Conservation (phyloP, 1,284 basidiomycete genomes). For the Leccinum angustisporum region DNA sequence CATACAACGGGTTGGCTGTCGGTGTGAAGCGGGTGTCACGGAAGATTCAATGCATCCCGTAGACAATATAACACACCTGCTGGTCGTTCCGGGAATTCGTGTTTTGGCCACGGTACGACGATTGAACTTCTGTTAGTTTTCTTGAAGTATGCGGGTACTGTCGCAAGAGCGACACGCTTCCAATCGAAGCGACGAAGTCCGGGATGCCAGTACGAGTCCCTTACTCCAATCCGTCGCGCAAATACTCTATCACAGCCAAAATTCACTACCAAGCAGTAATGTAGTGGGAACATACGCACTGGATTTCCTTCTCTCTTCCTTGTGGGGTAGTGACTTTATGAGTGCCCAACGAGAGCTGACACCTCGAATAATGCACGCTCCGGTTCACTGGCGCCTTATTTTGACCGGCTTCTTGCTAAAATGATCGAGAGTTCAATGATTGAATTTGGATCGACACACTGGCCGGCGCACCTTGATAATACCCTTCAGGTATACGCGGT, state of each 20-base stretch:
- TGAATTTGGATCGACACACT: constrained; percentile 2
- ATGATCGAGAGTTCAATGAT: constrained; percentile 4
- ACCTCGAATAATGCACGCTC: constrained; percentile 73
- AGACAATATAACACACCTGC: constrained; percentile 42
- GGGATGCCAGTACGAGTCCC: constrained; percentile 57
- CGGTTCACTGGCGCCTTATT: constrained; percentile 35
- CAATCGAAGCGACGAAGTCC: constrained; percentile 54
- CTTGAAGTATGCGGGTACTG: constrained; percentile 56
- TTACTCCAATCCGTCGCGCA: constrained; percentile 64
- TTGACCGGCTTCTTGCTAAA: constrained; percentile 27
- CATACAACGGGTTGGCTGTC: constrained; percentile 52
- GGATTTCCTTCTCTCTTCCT: constrained; percentile 47
- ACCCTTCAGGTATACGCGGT: constrained; percentile 68
- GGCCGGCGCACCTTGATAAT: constrained; percentile 42
- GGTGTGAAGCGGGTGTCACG: constrained; percentile 10
- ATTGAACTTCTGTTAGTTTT: constrained; percentile 40
- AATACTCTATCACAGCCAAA: constrained; percentile 55
- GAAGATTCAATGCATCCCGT: background rate
- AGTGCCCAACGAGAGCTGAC: constrained; percentile 72
- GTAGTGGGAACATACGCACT: constrained; percentile 38
- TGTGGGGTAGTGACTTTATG: constrained; percentile 36
- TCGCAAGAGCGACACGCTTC: constrained; percentile 65
- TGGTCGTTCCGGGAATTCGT: constrained; percentile 41
- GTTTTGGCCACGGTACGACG: constrained; percentile 68
- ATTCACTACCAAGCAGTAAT: constrained; percentile 45